These are phyloP conservation scores for Cercophora newfieldiana DNA, from an alignment of 495 filamentous ascomycete species.

Conservation along the genomic window DNA sequence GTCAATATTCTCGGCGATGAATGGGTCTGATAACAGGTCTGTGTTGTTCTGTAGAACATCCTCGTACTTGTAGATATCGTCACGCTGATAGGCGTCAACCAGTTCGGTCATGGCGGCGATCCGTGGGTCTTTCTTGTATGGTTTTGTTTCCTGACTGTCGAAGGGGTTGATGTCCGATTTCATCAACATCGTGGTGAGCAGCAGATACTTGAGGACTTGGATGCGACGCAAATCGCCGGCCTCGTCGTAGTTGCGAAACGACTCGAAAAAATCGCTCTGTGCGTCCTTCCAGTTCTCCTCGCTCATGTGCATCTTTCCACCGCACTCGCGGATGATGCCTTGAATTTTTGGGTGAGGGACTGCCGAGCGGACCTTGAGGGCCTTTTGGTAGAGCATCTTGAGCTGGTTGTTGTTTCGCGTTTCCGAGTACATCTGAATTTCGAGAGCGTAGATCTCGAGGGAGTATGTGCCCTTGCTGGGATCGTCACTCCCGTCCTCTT, in stretches of 20 bases:
- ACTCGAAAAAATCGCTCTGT: slow-evolving; percentile 96
- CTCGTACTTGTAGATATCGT: slow-evolving; percentile 92
- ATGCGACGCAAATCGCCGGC: slow-evolving; percentile 94
- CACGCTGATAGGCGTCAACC: slow-evolving; percentile 92
- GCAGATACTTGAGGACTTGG: slow-evolving; percentile 95
- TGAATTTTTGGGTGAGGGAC: slow-evolving; percentile 98
- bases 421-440: slow-evolving; percentile 98
- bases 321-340: slow-evolving; percentile 97
- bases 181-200: slow-evolving; percentile 97
- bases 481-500: slow-evolving; percentile 86
- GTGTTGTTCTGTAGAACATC: slow-evolving; percentile 81
- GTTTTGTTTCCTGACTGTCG: slow-evolving; percentile 99
- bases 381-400: slow-evolving; percentile 87
- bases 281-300: slow-evolving; percentile 99
- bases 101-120: slow-evolving; percentile 97
- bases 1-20: slow-evolving; percentile 98
- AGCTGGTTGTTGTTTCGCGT: slow-evolving; percentile 96
- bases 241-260: slow-evolving; percentile 98
- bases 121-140: slow-evolving; percentile 91
- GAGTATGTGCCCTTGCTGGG: slow-evolving; percentile 95
- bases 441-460: slow-evolving; percentile 91
- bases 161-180: slow-evolving; percentile 99
- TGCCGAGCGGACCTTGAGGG: slow-evolving; percentile 86
- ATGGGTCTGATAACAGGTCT: slow-evolving; percentile 86
- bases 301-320: slow-evolving; percentile 99